Evolutionary conservation across 345 rosid genomes (phyloP).

Genomic region (Physaria fendleri): DNA sequence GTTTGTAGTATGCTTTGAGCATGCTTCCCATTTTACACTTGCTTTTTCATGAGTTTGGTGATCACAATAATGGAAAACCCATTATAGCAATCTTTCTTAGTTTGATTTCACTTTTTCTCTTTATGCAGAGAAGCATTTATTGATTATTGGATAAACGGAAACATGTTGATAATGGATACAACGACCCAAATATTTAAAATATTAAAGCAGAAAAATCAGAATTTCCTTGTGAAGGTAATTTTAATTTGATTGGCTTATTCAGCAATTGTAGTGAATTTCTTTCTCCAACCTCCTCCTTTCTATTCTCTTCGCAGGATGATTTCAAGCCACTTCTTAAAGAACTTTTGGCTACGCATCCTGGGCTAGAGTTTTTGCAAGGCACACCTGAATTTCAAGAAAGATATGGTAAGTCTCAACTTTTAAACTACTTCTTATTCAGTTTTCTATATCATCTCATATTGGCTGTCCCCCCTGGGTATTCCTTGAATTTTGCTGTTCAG

Average conservation of each 20-base stretch:
- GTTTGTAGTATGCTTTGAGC: not conserved
- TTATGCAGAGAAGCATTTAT: conserved; percentile 71
- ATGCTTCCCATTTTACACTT: not conserved
- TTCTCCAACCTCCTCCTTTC: not conserved
- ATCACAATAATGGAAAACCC: not conserved
- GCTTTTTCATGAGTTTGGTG: not conserved
- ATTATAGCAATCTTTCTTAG: not conserved
- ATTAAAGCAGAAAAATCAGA: conserved; percentile 71
- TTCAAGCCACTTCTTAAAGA: conserved; percentile 87
- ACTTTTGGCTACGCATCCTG: conserved; percentile 91
- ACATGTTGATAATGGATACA: conserved; percentile 70
- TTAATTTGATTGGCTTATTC: not conserved
- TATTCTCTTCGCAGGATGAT: conserved; percentile 62
- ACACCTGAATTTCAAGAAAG: conserved; percentile 99
- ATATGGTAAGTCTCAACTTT: conserved; percentile 59
- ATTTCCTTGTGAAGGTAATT: conserved; percentile 67
- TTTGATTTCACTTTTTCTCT: not conserved
- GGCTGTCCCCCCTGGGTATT: not conserved
- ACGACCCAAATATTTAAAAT: conserved; percentile 71
- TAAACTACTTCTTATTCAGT: not conserved
- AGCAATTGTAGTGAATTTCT: not conserved
- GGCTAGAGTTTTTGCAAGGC: conserved; percentile 88
- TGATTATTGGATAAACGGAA: conserved; percentile 71
- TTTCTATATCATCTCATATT: no score
- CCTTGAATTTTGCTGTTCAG: not conserved